A percentile compares a stretch with the other conserved stretches of the same genome.
Evolutionary conservation across 2,329 filamentous ascomycete genomes (phyloP).

Genomic region (Alternaria gaisen): DNA sequence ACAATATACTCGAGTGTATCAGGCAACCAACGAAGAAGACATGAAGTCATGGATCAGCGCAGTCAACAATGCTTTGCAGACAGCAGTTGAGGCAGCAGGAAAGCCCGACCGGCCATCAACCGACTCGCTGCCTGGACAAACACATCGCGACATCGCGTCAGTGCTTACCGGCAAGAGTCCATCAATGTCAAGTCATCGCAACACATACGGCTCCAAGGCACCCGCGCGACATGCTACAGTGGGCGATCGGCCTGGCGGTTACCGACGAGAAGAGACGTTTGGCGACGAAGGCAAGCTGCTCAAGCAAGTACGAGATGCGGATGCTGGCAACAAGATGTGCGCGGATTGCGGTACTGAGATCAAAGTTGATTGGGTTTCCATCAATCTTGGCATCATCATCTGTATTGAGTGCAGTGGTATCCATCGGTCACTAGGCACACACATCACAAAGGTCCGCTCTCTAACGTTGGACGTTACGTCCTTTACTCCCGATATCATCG

Average conservation of each 20-base stretch:
- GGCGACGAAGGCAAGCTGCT: slow-evolving; percentile 88
- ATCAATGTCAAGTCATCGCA: slow-evolving; percentile 68
- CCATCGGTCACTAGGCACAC: slow-evolving; percentile 92
- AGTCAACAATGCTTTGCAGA: slow-evolving; percentile 97
- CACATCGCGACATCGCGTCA: slow-evolving; percentile 87
- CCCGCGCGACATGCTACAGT: slow-evolving; percentile 90
- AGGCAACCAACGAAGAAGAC: slow-evolving; percentile 96
- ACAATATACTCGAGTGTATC: slow-evolving; percentile 93
- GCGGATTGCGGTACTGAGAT: slow-evolving; percentile 90
- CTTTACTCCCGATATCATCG: slow-evolving; percentile 96
- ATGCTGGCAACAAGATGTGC: slow-evolving; percentile 92
- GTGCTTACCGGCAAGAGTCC: slow-evolving; percentile 92
- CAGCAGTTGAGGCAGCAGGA: slow-evolving; percentile 85
- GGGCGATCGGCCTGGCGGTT: slow-evolving; percentile 78
- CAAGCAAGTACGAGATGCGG: slow-evolving; percentile 85
- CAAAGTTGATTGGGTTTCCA: slow-evolving; percentile 99
- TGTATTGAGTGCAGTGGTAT: slow-evolving; percentile 99
- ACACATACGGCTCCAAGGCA: slow-evolving; percentile 61
- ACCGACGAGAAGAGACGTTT: slow-evolving; percentile 73
- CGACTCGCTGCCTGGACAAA: slow-evolving; percentile 64
- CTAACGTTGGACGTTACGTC: slow-evolving; percentile 94
- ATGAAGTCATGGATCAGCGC: slow-evolving; percentile 96
- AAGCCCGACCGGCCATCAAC: slow-evolving; percentile 58
- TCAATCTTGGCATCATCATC: slow-evolving; percentile 94
- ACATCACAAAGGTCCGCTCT: slow-evolving; percentile 96